Base-by-base conservation (phyloP, 2,329 filamentous ascomycete species). In the Scytalidium sp. region DNA sequence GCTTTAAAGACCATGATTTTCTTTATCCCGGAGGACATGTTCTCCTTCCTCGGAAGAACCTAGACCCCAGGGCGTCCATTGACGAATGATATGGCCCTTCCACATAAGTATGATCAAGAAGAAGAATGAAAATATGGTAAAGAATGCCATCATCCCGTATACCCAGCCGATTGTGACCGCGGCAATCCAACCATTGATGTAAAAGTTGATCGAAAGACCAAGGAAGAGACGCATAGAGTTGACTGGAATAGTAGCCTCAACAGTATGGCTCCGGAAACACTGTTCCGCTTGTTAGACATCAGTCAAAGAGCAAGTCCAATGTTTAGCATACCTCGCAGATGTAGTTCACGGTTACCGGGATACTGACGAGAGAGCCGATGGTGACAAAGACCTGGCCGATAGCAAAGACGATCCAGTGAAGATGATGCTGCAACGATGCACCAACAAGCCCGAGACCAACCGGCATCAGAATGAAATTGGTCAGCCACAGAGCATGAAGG, bases 81-180 rank as follows among this genome's bases (percentile, higher is more conserved):
- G 19, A n/a, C 58, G 47, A 36, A 63, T 59, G 19, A 49, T 43
- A 42, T 61, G 54, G 2, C 65, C 65, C 52, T 60, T 64, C 41
- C 60, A 59, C 52, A 65, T 63, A 23, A 69, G 46, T 19, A 62
- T 27, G 3, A 58, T 47, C 15, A 66, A 48, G 13, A 60, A 59
- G 8, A 42, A 19, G 27, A 61, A 68, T 1, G 56, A 53, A 4
- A 61, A 52, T 1, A 67, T 40, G 3, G 53, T 54, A 17, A 72
- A 66, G 25, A 73, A 68, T 1, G 68, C 68, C 61, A 68, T 67
- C 59, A 68, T 69, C 0, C 70, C 70, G 60, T 69, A 71, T 2
- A 68, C 64, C 70, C 70, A 73, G 3, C 64, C 66, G 11, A 69
- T 56, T 15, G 60, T 61, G 2, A 72, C 65, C 7, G 58, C 59